Evolutionary conservation across 2,329 filamentous ascomycete species (phyloP).

Genomic region (Bertia moriformis): DNA sequence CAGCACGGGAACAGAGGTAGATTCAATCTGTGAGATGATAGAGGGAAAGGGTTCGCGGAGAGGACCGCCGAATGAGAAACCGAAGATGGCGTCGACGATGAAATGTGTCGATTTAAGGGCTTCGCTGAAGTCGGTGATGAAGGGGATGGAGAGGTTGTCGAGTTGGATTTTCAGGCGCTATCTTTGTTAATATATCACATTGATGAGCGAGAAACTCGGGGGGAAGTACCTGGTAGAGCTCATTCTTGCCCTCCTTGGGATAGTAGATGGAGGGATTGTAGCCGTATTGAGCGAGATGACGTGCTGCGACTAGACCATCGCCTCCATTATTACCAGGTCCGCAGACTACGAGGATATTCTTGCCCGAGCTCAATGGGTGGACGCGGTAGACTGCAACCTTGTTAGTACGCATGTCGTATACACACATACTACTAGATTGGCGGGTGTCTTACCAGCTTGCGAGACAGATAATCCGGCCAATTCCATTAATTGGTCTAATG

Average conservation of each 20-base stretch:
- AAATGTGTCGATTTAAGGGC: constrained; percentile 25
- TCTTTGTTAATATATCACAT: neutral
- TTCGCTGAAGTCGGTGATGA: constrained; percentile 38
- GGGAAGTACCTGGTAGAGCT: constrained; percentile 35
- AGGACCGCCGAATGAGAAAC: constrained; percentile 51
- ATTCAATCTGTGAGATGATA: constrained; percentile 40
- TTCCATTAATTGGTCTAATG: constrained; percentile 1
- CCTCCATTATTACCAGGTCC: constrained; percentile 36
- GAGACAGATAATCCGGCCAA: neutral
- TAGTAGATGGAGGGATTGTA: constrained; percentile 23
- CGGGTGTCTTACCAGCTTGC: neutral
- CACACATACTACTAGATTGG: too few relatives aligned
- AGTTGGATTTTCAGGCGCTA: constrained; percentile 46
- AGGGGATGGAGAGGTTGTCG: constrained; percentile 41
- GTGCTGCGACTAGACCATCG: constrained; percentile 52
- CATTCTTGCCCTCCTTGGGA: constrained; percentile 49
- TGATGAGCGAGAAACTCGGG: neutral
- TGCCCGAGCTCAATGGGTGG: constrained; percentile 39
- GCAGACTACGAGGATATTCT: constrained; percentile 45
- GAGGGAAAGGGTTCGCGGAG: constrained; percentile 48
- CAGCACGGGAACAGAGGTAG: constrained; percentile 37
- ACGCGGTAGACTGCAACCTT: constrained; percentile 37
- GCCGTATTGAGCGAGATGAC: constrained; percentile 51
- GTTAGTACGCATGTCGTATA: neutral
- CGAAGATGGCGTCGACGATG: constrained; percentile 54